Evolutionary conservation across 1,284 basidiomycete genomes (phyloP).

Genomic region (Trichosporon asahii): DNA sequence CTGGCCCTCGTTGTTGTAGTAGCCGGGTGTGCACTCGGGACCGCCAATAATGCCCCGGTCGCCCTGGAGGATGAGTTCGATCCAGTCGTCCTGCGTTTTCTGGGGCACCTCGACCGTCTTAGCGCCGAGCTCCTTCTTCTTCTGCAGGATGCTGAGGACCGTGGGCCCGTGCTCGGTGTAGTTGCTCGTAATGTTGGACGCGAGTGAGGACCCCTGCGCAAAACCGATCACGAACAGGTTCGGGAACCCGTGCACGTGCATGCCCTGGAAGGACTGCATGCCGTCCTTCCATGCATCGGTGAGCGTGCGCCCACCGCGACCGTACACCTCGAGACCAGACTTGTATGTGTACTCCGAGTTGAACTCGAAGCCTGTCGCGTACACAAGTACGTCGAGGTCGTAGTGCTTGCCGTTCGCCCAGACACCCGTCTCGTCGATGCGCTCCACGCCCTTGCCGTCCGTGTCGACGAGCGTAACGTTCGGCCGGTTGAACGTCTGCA

Average conservation of each 20-base stretch:
- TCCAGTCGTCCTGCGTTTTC: slow-evolving; percentile 12
- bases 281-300: slow-evolving; percentile 20
- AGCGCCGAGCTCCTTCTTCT: slow-evolving; percentile 13
- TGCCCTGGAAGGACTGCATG: slow-evolving; percentile 18
- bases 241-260: slow-evolving; percentile 21
- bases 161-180: slow-evolving; percentile 13
- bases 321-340: slow-evolving; percentile 18
- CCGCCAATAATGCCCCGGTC: neutral
- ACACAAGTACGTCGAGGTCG: slow-evolving; percentile 19
- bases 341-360: slow-evolving; percentile 10
- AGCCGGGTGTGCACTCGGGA: slow-evolving; percentile 12
- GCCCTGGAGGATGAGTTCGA: slow-evolving; percentile 12
- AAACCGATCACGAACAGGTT: slow-evolving; percentile 21
- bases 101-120: slow-evolving; percentile 1
- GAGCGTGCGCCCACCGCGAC: slow-evolving; percentile 13
- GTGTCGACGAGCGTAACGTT: slow-evolving; percentile 23
- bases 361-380: slow-evolving; percentile 24
- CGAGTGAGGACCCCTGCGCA: slow-evolving; percentile 14
- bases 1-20: slow-evolving; percentile 19
- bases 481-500: slow-evolving; percentile 18
- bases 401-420: slow-evolving; percentile 20
- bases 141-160: slow-evolving; percentile 15
- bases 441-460: slow-evolving; percentile 18
- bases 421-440: slow-evolving; percentile 18
- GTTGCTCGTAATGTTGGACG: slow-evolving; percentile 20